Base-by-base conservation (phyloP, 345 rosid genomes). In the Brassica napus region DNA sequence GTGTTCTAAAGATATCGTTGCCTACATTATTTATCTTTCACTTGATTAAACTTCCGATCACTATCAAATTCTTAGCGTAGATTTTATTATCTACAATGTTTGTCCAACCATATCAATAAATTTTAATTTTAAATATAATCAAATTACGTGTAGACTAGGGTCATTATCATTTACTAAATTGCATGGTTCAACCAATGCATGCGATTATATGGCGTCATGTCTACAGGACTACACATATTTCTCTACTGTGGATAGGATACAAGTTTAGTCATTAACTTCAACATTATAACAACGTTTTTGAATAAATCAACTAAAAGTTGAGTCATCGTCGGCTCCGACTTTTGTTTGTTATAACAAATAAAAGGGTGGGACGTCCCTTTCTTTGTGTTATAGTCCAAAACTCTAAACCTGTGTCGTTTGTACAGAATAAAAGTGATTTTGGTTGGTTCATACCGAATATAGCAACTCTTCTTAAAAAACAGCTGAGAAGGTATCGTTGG, bases 71-170 rank as follows among this genome's bases (percentile, higher is more conserved):
- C 23, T 21, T 21, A 21, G 23, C 0, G 0, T 21, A 21, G 23
- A 21, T 21, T 21, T 21, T 0, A 21, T 21, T 1, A 21, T 21
- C 23, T 21, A 21, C 23, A 21, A 21, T 15, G 39, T 80, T 80
- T 44, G 52, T 74, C 83, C 79, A 80, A 80, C 83, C 79, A 80
- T 65, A 74, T 74, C 78, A 80, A 74, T 69, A 0, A 80, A 69
- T 68, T 73, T 67, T 61, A 52, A 6, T 32, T 69, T 54, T 24
- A 26, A 26, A 26, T 26, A 26, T 26, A 26, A 3, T 26, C 30
- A 26, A 26, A 26, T 26, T 26, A 26, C 30, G 30, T 26, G 30
- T 69, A 61, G 71, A 61, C 78, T 74, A 68, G 82, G 75, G 65
- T 74, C 79, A 80, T 80, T 80, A 75, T 31, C 76, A 69, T 75